Evolutionary conservation across 2,329 filamentous ascomycete genomes (phyloP), one percentile per base, ranked within the genome.

Genomic region (Cladophialophora chaetospira): DNA sequence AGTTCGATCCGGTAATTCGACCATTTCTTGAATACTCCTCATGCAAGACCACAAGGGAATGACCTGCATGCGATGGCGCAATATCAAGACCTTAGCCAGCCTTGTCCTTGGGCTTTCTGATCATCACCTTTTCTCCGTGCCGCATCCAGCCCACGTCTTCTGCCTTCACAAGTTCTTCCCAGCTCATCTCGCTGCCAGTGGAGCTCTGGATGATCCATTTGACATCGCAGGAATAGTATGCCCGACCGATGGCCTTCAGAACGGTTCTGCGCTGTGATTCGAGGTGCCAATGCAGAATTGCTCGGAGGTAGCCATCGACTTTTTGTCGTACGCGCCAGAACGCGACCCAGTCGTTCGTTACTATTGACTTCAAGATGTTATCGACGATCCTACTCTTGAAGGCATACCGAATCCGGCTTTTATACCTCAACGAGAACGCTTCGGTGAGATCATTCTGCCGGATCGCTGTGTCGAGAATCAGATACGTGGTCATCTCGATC

Each of bases 391-490:
- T 70, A 68, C 91, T 89, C 44, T 77, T 77, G 54, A 91, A 81
- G 5, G 72, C 72, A 71, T 88, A 88, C 21, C 74, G 67, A 23
- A 60, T 64, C 33, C 70, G 74, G 35, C 73, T 72, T 19, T 68
- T 70, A 49, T 82, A 75, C 53, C 86, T 82, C 53, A 91, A 75
- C 2, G 82, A 78, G 68, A 88, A 90, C 1, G 93, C 94, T 53
- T 87, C 84, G 1, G 82, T 79, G 23, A 96, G 75, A 63, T 96
- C 84, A 10, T 83, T 80, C 63, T 92, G 85, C 21, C 94, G 86
- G 70, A 94, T 97, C 4, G 91, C 91, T 36, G 91, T 82, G 73
- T 99, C 94, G 23, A 99, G 82, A 46, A 97, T 85, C 23, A 91
- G 80, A 67, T 96, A 96, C 28, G 84, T 83, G 2, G 86, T 83